Percentiles rank a stretch among this genome's conserved stretches.
phyloP scores from a whole-genome alignment of 257 asterid genomes.

The Ilex aquifolium region DNA sequence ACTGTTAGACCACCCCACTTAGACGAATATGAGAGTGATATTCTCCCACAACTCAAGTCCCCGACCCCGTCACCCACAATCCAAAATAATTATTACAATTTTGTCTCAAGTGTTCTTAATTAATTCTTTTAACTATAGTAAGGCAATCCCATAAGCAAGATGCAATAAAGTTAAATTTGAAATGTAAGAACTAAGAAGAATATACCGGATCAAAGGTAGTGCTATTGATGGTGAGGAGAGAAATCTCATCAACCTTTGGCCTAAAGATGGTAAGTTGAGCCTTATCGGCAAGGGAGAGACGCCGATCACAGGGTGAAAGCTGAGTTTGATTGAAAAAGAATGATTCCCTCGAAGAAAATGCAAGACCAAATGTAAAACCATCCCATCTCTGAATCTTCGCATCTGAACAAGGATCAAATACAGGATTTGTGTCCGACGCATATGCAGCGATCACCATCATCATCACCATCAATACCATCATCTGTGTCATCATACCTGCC shows the following conservation, averaged over 20 bases:
- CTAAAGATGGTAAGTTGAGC: constrained; percentile 69
- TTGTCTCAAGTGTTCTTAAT: no score
- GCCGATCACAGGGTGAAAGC: constrained; percentile 88
- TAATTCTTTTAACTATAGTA: no score
- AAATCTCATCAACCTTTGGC: constrained; percentile 87
- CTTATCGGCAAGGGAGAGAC: constrained; percentile 46
- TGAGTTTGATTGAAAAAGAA: constrained; percentile 76
- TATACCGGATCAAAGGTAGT: constrained; percentile 48
- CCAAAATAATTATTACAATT: no score
- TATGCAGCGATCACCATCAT: constrained; percentile 24
- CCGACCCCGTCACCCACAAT: background rate
- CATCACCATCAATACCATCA: constrained; percentile 8
- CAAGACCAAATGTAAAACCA: constrained; percentile 86
- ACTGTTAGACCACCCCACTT: no score
- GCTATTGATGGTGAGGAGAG: constrained; percentile 76
- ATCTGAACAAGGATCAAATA: constrained; percentile 72
- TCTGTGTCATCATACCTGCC: constrained; percentile 13
- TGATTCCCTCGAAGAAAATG: constrained; percentile 54
- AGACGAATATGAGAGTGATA: no score
- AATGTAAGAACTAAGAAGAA: constrained; percentile 1
- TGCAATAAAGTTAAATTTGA: no score
- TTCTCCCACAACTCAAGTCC: no score
- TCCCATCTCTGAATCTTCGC: constrained; percentile 58
- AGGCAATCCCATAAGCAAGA: no score
- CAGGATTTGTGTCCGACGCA: constrained; percentile 54